These are phyloP conservation scores for Diplodia seriata DNA, from an alignment of 2,329 filamentous ascomycete genomes.

Conservation along the genomic window DNA sequence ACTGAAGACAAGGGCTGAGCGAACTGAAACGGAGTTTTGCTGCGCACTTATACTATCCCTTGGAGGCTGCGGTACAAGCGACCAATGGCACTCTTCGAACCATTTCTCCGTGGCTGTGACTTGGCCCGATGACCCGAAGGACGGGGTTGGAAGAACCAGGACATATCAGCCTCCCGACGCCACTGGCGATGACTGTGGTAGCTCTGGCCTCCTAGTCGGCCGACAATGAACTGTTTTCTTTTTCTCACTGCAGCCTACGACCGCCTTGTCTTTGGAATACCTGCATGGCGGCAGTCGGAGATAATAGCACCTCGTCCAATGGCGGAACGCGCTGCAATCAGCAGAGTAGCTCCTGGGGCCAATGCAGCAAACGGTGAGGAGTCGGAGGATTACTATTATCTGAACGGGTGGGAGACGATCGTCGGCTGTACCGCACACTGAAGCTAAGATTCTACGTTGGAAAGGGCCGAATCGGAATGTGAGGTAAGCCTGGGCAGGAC, in stretches of 20 bases:
- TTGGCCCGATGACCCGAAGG: slow-evolving; percentile 14
- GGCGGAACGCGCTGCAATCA: not conserved
- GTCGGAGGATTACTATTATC: not conserved
- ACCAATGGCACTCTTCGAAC: slow-evolving; percentile 1
- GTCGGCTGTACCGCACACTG: slow-evolving; percentile 2
- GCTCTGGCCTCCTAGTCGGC: slow-evolving; percentile 6
- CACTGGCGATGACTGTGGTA: slow-evolving; percentile 8
- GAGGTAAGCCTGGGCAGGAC: slow-evolving; percentile 13
- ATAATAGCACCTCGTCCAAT: not conserved
- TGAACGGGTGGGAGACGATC: not conserved
- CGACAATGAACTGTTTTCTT: not conserved
- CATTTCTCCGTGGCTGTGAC: not conserved
- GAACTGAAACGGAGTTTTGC: slow-evolving; percentile 2
- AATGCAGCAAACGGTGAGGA: not conserved
- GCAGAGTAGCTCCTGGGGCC: not conserved
- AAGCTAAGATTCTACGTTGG: not conserved
- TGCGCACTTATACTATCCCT: slow-evolving; percentile 11
- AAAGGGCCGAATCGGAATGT: slow-evolving; percentile 26
- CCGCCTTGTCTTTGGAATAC: not conserved
- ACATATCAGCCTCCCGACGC: not conserved
- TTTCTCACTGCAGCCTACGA: slow-evolving; percentile 7
- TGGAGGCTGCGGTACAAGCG: slow-evolving; percentile 1
- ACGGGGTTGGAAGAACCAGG: not conserved
- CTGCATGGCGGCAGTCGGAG: not conserved
- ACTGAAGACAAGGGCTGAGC: not conserved